A percentile compares a stretch with the other conserved stretches of the same genome.
Evolutionary conservation across 176 grass and related monocot genomes (phyloP).

Genomic region (Ensete glaucum): DNA sequence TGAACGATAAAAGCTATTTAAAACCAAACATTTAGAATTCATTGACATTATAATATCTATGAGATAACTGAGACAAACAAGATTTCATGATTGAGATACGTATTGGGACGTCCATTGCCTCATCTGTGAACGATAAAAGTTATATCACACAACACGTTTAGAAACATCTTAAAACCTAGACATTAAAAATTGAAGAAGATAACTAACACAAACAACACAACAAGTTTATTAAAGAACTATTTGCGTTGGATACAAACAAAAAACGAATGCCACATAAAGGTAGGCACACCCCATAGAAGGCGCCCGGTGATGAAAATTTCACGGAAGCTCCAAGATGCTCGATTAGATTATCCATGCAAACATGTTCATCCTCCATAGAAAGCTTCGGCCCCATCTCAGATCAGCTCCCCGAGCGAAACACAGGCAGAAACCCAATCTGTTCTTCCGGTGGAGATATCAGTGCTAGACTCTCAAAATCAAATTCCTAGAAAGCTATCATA

Average conservation of each 20-base stretch:
- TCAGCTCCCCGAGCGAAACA: slow-evolving; percentile 72
- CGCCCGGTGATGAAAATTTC: slow-evolving; percentile 46
- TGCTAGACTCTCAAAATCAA: slow-evolving; percentile 51
- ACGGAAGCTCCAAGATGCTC: slow-evolving; percentile 38
- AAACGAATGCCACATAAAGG: slow-evolving; percentile 14
- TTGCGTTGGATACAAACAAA: background rate
- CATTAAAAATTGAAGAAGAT: background rate
- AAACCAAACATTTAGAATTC: background rate
- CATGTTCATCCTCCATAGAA: slow-evolving; percentile 87
- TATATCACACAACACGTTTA: background rate
- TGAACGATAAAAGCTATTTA: too few relatives aligned
- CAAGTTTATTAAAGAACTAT: background rate
- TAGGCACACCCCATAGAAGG: slow-evolving; percentile 82
- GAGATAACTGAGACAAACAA: background rate
- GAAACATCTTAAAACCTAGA: background rate
- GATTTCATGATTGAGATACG: background rate
- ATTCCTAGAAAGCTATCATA: slow-evolving; percentile 27
- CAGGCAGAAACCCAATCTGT: slow-evolving; percentile 37
- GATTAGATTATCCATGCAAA: slow-evolving; percentile 69
- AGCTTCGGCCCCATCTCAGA: slow-evolving; percentile 57
- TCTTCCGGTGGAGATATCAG: slow-evolving; percentile 58
- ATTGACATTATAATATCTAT: background rate
- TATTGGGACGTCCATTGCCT: background rate
- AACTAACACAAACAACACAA: background rate
- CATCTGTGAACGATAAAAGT: background rate